These are phyloP conservation scores for Xanthoconium separans DNA, from an alignment of 1,284 basidiomycete genomes.

Conservation along the genomic window DNA sequence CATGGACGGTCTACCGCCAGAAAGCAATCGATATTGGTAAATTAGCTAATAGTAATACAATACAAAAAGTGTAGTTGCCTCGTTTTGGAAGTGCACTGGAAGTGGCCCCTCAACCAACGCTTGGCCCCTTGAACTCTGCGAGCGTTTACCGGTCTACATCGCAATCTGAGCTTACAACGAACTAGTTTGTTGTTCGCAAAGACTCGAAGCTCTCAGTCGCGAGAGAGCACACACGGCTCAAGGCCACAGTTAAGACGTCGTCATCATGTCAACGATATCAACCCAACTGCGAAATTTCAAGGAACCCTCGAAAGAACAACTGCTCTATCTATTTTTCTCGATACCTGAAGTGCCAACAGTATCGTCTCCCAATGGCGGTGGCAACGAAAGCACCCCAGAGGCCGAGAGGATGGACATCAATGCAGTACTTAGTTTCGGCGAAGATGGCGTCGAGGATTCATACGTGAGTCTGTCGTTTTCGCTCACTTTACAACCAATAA, in stretches of 20 bases:
- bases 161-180: slow-evolving; percentile 5
- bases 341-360: slow-evolving; percentile 47
- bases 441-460: slow-evolving; percentile 83
- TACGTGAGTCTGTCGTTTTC: slow-evolving; percentile 65
- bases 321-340: slow-evolving; percentile 82
- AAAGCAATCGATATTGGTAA: slow-evolving; percentile 32
- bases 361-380: slow-evolving; percentile 19
- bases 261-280: slow-evolving; percentile 72
- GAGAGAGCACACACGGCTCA: neutral
- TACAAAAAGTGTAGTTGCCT: neutral
- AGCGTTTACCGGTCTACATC: slow-evolving; percentile 4
- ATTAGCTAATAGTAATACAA: too few relatives aligned
- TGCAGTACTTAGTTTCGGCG: slow-evolving; percentile 81
- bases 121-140: neutral
- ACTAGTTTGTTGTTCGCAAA: neutral
- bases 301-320: slow-evolving; percentile 86
- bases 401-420: slow-evolving; percentile 87
- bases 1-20: slow-evolving; percentile 13
- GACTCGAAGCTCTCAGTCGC: neutral
- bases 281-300: slow-evolving; percentile 87
- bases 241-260: slow-evolving; percentile 1
- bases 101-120: slow-evolving; percentile 13
- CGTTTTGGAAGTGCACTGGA: slow-evolving; percentile 18
- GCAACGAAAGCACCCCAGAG: slow-evolving; percentile 33
- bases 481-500: neutral